Conservation (phyloP, 2,329 filamentous ascomycete genomes). For the Stachybotrys echinatus region DNA sequence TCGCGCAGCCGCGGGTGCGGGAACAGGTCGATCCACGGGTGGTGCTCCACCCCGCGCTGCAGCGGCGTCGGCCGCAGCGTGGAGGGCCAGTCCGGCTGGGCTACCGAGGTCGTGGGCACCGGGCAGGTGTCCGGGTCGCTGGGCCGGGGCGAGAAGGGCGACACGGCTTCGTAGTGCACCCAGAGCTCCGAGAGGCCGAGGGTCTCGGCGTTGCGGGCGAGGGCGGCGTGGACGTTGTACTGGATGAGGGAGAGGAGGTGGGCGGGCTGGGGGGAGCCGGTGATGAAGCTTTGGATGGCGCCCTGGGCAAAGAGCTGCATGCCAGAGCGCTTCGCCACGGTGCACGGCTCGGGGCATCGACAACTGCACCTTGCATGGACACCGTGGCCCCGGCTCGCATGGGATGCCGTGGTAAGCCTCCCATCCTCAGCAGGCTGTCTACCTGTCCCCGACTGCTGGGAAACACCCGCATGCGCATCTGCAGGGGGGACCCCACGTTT, state of each 20-base stretch:
- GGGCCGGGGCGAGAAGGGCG: background rate
- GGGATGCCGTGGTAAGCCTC: background rate
- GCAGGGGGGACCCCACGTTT: background rate
- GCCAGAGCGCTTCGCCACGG: background rate
- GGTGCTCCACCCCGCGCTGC: constrained; percentile 14
- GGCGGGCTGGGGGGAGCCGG: background rate
- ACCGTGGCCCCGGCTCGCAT: background rate
- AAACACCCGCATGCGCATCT: no score
- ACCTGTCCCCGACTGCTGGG: no score
- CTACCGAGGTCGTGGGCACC: background rate
- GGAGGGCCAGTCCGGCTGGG: background rate
- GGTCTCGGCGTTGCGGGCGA: background rate
- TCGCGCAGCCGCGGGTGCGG: constrained; percentile 26
- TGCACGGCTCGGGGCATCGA: background rate
- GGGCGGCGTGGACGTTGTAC: background rate
- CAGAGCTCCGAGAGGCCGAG: background rate
- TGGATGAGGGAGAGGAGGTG: background rate
- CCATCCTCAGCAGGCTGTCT: background rate
- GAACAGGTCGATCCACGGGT: constrained; percentile 30
- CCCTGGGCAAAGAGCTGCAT: background rate
- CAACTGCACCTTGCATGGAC: background rate
- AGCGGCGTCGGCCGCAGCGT: background rate
- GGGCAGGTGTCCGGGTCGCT: background rate
- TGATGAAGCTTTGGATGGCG: background rate
- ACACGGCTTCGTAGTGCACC: background rate